Conservation (phyloP, 2,329 filamentous ascomycete species). For the Claviceps arundinis region DNA sequence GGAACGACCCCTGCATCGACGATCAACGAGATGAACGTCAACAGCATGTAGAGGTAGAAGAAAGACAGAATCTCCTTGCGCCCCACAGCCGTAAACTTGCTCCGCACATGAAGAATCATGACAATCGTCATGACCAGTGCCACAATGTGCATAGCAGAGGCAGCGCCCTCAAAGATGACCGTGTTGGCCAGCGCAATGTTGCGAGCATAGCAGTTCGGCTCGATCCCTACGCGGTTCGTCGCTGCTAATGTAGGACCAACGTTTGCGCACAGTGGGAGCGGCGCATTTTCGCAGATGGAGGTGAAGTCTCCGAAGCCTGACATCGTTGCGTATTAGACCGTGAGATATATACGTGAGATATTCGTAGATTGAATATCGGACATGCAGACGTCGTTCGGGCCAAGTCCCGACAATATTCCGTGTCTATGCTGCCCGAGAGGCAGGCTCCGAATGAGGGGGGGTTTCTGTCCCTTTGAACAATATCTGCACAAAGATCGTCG, state of each 20-base stretch:
- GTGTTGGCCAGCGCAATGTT: conserved; percentile 96
- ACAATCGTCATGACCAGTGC: conserved; percentile 86
- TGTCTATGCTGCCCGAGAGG: neutral
- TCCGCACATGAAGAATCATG: conserved; percentile 94
- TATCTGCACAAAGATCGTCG: neutral
- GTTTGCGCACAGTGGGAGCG: conserved; percentile 76
- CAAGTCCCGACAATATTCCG: neutral
- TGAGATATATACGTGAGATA: conserved; percentile 9
- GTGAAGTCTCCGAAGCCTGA: conserved; percentile 91
- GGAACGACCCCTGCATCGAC: conserved; percentile 89
- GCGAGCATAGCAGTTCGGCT: conserved; percentile 82
- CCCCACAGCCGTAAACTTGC: conserved; percentile 94
- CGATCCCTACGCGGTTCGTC: conserved; percentile 59
- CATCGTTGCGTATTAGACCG: conserved; percentile 21
- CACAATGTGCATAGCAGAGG: conserved; percentile 82
- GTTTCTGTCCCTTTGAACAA: neutral
- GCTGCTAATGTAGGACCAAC: conserved; percentile 64
- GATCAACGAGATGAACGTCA: conserved; percentile 78
- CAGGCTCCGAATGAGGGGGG: neutral
- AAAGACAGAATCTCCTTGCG: conserved; percentile 68
- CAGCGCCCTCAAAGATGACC: conserved; percentile 90
- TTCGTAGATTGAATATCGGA: neutral
- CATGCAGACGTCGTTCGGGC: neutral
- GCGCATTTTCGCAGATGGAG: conserved; percentile 69
- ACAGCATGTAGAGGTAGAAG: conserved; percentile 91